Conservation (phyloP, 2,329 filamentous ascomycete genomes). For the Hymenoscyphus salicellus region DNA sequence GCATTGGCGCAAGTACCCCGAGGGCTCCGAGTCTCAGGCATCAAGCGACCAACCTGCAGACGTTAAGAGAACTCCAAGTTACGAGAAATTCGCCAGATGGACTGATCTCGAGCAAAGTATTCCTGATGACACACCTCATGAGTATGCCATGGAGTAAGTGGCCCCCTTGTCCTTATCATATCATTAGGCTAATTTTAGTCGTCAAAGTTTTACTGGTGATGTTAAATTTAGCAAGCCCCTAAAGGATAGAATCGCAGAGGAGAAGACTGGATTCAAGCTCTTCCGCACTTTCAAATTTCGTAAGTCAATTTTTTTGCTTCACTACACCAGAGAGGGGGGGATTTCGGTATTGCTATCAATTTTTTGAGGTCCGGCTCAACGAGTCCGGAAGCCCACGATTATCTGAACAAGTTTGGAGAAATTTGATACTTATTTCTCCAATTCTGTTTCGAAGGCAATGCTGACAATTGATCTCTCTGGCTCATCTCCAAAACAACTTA, state of each 20-base stretch:
- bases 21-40: background rate
- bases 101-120: constrained; percentile 18
- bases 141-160: constrained; percentile 27
- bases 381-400: too few relatives aligned
- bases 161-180: background rate
- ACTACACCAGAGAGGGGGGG: too few relatives aligned
- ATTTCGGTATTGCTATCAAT: too few relatives aligned
- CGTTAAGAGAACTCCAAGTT: constrained; percentile 19
- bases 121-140: constrained; percentile 10
- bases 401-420: too few relatives aligned
- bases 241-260: constrained; percentile 18
- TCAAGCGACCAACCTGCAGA: background rate
- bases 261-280: constrained; percentile 18
- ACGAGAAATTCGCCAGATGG: constrained; percentile 22
- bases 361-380: too few relatives aligned
- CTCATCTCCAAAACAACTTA: background rate
- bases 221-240: background rate
- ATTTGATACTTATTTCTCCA: too few relatives aligned
- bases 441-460: too few relatives aligned
- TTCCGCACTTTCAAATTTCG: constrained; percentile 12
- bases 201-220: constrained; percentile 16
- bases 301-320: background rate
- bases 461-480: too few relatives aligned
- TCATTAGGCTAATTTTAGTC: background rate
- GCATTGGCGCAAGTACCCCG: constrained; percentile 15